Evolutionary conservation across 2,329 filamentous ascomycete species (phyloP).

Genomic region (Ceratocystis ficicola): DNA sequence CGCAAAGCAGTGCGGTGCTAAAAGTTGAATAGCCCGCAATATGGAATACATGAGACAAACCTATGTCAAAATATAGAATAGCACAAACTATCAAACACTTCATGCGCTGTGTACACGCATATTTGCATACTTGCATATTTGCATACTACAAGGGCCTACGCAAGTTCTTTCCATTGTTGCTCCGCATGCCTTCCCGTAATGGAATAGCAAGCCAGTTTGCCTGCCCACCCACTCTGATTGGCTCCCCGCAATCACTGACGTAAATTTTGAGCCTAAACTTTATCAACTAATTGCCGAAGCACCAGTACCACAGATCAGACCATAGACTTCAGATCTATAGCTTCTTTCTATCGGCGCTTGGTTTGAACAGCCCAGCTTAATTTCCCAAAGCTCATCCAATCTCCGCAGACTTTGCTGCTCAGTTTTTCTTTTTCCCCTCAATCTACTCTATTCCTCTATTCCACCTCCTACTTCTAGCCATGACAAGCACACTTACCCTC

Average conservation of each 20-base stretch:
- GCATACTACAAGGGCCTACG: not conserved
- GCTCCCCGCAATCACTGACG: slow-evolving; percentile 2
- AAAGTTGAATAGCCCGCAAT: too few relatives aligned
- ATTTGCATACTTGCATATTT: not conserved
- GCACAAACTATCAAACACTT: too few relatives aligned
- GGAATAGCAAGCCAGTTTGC: not conserved
- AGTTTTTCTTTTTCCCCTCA: not conserved
- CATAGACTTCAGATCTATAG: not conserved
- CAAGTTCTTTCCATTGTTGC: not conserved
- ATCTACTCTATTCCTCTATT: not conserved
- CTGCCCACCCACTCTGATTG: not conserved
- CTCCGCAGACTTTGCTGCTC: not conserved
- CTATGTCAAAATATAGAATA: too few relatives aligned
- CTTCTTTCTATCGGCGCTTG: not conserved
- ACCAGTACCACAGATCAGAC: not conserved
- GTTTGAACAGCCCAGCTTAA: not conserved
- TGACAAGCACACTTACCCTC: slow-evolving; percentile 25
- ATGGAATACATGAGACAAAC: too few relatives aligned
- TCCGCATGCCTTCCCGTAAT: not conserved
- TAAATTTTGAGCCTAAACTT: slow-evolving; percentile 3
- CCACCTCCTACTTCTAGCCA: not conserved
- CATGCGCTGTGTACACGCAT: too few relatives aligned
- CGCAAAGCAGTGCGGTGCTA: too few relatives aligned
- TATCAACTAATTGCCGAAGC: not conserved
- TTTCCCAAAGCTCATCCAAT: too few relatives aligned